Conservation (phyloP, 352 stramenopile genomes). For the Pythium vanterpoolii region DNA sequence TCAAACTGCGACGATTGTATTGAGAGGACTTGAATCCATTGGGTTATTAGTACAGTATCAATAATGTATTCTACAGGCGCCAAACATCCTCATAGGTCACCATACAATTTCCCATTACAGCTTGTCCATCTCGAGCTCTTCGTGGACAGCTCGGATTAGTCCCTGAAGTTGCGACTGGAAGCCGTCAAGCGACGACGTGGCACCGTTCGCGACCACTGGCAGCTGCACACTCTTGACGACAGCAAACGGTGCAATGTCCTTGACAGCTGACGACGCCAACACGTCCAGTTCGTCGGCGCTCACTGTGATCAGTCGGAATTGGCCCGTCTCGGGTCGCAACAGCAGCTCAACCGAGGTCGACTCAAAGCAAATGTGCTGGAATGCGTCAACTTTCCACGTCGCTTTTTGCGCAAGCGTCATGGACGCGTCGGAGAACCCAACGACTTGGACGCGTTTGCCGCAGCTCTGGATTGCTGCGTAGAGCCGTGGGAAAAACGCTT, state of each 20-base stretch:
- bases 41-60: no score
- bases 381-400: slow-evolving; percentile 43
- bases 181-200: slow-evolving; percentile 16
- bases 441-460: slow-evolving; percentile 38
- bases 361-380: slow-evolving; percentile 45
- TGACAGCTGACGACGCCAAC: slow-evolving; percentile 22
- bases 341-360: slow-evolving; percentile 25
- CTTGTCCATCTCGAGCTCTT: slow-evolving; percentile 27
- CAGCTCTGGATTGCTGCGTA: slow-evolving; percentile 26
- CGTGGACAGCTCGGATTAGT: slow-evolving; percentile 18
- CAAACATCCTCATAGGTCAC: background rate
- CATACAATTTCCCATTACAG: background rate
- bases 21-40: no score
- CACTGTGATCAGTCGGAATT: slow-evolving; percentile 28
- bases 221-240: slow-evolving; percentile 40
- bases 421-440: slow-evolving; percentile 33
- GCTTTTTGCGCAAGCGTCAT: slow-evolving; percentile 35
- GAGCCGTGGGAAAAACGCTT: slow-evolving; percentile 46
- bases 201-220: slow-evolving; percentile 13
- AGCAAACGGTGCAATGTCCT: slow-evolving; percentile 33
- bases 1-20: no score
- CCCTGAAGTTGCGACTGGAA: slow-evolving; percentile 19
- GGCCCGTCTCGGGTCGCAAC: slow-evolving; percentile 14
- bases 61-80: no score
- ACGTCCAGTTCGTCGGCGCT: slow-evolving; percentile 35